Evolutionary conservation across 805 yeast genomes (phyloP).

Genomic region (Kazachstania kunashirensis): DNA sequence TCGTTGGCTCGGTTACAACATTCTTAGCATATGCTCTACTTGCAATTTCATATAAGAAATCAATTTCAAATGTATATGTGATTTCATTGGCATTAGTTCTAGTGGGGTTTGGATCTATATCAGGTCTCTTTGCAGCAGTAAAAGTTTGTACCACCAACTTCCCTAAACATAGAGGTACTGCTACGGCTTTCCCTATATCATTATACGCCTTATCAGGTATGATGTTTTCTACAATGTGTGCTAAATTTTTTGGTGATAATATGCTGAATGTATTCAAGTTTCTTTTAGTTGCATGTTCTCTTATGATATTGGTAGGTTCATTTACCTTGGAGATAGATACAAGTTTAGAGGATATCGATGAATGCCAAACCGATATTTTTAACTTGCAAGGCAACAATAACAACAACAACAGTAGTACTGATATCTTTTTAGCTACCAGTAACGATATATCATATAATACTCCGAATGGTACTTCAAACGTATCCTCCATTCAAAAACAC

Average conservation of each 20-base stretch:
- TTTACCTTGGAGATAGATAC: constrained; percentile 11
- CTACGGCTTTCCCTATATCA: constrained; percentile 59
- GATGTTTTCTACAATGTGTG: constrained; percentile 48
- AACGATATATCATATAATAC: too few species aligned
- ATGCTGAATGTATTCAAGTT: constrained; percentile 48
- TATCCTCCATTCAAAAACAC: too few species aligned
- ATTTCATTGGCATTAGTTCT: constrained; percentile 41
- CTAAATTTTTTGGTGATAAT: constrained; percentile 41
- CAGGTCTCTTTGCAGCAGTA: constrained; percentile 50
- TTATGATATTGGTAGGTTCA: constrained; percentile 27
- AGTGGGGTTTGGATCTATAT: constrained; percentile 58
- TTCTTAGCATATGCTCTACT: constrained; percentile 46
- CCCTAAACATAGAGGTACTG: constrained; percentile 60
- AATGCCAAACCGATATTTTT: too few species aligned
- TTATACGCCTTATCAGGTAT: constrained; percentile 66
- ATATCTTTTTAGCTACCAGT: too few species aligned
- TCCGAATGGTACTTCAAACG: too few species aligned
- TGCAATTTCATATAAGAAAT: constrained; percentile 36
- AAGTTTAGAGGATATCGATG: too few species aligned
- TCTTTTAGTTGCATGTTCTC: constrained; percentile 42
- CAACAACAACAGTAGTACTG: too few species aligned
- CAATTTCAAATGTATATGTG: constrained; percentile 32
- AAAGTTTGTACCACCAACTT: constrained; percentile 45
- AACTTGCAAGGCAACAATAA: too few species aligned
- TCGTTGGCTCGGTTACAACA: constrained; percentile 46